phyloP scores from a whole-genome alignment of 2,329 filamentous ascomycete genomes.

The Canariomyces notabilis region DNA sequence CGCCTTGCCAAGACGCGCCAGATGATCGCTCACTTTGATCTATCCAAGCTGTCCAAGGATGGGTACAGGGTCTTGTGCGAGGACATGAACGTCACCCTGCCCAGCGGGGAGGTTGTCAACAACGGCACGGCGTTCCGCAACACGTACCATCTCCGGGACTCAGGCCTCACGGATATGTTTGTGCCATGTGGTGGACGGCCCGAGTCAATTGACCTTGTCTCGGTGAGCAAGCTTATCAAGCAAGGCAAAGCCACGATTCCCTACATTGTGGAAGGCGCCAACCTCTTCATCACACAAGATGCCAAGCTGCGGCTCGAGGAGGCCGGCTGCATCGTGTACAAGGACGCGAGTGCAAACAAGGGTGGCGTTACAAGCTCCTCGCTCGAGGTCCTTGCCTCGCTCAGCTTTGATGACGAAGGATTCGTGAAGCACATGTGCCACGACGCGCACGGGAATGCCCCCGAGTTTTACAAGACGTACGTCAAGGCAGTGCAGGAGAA shows the following conservation, averaged over 20 bases:
- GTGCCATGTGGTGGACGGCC: conserved; percentile 95
- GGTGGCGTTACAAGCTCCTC: conserved; percentile 97
- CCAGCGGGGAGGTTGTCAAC: conserved; percentile 76
- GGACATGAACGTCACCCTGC: conserved; percentile 82
- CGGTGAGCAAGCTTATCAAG: conserved; percentile 80
- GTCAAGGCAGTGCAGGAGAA: conserved; percentile 86
- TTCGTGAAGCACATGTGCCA: conserved; percentile 96
- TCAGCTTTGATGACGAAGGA: conserved; percentile 85
- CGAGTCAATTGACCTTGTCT: conserved; percentile 90
- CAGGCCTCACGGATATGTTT: conserved; percentile 75
- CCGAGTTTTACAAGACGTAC: conserved; percentile 88
- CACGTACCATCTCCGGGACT: conserved; percentile 85
- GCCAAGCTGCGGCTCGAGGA: conserved; percentile 92
- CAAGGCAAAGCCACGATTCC: conserved; percentile 83
- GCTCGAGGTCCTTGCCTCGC: conserved; percentile 86
- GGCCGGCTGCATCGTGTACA: conserved; percentile 92
- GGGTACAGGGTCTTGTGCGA: conserved; percentile 93
- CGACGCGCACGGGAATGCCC: conserved; percentile 63
- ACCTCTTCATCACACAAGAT: conserved; percentile 97
- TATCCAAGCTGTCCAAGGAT: conserved; percentile 75
- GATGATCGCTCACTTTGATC: conserved; percentile 87
- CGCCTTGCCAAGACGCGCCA: conserved; percentile 78
- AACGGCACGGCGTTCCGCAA: conserved; percentile 97
- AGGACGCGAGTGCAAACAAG: conserved; percentile 98
- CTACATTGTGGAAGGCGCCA: conserved; percentile 96